Conservation (phyloP, 108 stramenopile species). For the Epithemia pelagica region DNA sequence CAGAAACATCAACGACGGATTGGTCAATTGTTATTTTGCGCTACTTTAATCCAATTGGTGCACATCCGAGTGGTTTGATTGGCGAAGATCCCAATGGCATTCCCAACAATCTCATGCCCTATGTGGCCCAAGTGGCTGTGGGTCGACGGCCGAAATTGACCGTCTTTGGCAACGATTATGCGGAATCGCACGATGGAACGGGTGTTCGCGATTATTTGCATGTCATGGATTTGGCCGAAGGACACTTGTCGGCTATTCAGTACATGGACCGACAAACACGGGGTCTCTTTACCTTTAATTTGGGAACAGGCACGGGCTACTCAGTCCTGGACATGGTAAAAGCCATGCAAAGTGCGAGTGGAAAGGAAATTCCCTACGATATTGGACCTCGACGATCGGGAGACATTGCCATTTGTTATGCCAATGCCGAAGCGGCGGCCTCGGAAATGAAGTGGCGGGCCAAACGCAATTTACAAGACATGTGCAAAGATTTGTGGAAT, state of each 20-base stretch:
- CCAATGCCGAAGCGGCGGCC: conserved; percentile 85
- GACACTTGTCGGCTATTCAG: conserved; percentile 88
- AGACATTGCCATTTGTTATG: conserved; percentile 95
- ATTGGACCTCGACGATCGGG: conserved; percentile 87
- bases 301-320: conserved; percentile 93
- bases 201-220: conserved; percentile 98
- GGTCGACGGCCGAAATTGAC: conserved; percentile 90
- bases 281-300: conserved; percentile 82
- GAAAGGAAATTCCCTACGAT: conserved; percentile 82
- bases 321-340: conserved; percentile 94
- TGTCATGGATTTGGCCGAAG: conserved; percentile 96
- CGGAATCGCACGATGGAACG: conserved; percentile 90
- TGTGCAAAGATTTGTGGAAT: conserved; percentile 93
- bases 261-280: conserved; percentile 43
- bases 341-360: conserved; percentile 91
- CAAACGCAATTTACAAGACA: conserved; percentile 81
- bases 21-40: conserved; percentile 88
- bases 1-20: conserved; percentile 23
- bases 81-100: conserved; percentile 97
- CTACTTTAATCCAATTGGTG: conserved; percentile 99
- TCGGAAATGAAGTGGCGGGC: conserved; percentile 96
- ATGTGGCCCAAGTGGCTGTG: conserved; percentile 94
- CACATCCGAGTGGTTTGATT: conserved; percentile 93
- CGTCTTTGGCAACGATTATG: conserved; percentile 96
- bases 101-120: conserved; percentile 99